A percentile compares a stretch with the other conserved stretches of the same genome.
Conservation (phyloP, 2,329 filamentous ascomycete species). For the Aspergillus eucalypticola region DNA sequence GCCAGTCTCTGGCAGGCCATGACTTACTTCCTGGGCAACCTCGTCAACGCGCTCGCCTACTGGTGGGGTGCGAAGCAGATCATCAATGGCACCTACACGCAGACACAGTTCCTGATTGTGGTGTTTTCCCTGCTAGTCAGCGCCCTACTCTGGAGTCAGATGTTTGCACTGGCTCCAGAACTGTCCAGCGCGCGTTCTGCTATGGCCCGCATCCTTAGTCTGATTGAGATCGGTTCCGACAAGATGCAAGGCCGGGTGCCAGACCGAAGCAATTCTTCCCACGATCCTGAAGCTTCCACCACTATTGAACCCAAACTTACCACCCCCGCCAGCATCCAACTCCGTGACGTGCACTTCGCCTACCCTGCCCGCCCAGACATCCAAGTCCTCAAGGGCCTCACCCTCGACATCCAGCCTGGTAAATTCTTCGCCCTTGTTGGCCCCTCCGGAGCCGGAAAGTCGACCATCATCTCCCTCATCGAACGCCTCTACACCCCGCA, state of each 20-base stretch:
- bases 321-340: slow-evolving; percentile 47
- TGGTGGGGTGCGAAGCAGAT: slow-evolving; percentile 78
- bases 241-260: slow-evolving; percentile 30
- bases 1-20: slow-evolving; percentile 50
- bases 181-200: slow-evolving; percentile 67
- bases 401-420: slow-evolving; percentile 52
- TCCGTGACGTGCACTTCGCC: slow-evolving; percentile 63
- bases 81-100: slow-evolving; percentile 63
- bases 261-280: not conserved
- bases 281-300: slow-evolving; percentile 5
- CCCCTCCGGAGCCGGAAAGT: slow-evolving; percentile 67
- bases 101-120: slow-evolving; percentile 73
- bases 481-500: slow-evolving; percentile 58
- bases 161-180: slow-evolving; percentile 74
- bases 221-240: slow-evolving; percentile 42
- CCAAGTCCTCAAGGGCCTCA: slow-evolving; percentile 59
- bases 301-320: not conserved
- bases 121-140: slow-evolving; percentile 70
- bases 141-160: slow-evolving; percentile 71
- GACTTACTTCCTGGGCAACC: slow-evolving; percentile 55
- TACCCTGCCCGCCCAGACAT: slow-evolving; percentile 65
- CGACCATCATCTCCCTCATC: slow-evolving; percentile 60
- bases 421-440: slow-evolving; percentile 61
- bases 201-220: slow-evolving; percentile 56
- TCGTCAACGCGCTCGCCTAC: slow-evolving; percentile 74